Evolutionary conservation across 2,329 filamentous ascomycete genomes (phyloP).

Genomic region (Simplicillium sp.): DNA sequence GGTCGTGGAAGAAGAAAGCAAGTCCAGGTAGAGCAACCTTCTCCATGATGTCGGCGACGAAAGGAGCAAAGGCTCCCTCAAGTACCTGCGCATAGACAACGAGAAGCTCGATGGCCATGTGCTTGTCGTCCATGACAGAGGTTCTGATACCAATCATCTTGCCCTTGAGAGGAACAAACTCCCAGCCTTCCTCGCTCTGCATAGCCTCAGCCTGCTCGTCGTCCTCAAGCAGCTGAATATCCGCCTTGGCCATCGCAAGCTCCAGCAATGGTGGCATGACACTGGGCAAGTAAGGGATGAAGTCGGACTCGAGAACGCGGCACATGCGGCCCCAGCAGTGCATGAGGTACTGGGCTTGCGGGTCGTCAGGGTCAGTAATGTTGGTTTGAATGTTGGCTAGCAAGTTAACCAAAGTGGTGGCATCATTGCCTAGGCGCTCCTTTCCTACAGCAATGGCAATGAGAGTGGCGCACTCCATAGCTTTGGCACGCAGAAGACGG

Average conservation of each 20-base stretch:
- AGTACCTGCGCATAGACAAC: constrained; percentile 95
- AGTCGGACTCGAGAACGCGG: constrained; percentile 80
- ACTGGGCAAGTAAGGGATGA: constrained; percentile 81
- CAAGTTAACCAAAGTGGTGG: constrained; percentile 76
- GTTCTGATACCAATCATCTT: constrained; percentile 99
- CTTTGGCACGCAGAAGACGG: constrained; percentile 83
- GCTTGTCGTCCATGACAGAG: constrained; percentile 93
- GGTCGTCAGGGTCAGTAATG: constrained; percentile 86
- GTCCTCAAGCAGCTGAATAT: constrained; percentile 91
- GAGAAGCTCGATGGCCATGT: constrained; percentile 98
- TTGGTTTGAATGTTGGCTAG: constrained; percentile 78
- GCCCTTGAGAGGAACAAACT: constrained; percentile 90
- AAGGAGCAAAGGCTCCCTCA: constrained; percentile 86
- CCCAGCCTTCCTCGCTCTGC: constrained; percentile 94
- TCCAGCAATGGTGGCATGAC: constrained; percentile 93
- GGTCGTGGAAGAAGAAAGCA: constrained; percentile 98
- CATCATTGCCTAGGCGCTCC: constrained; percentile 81
- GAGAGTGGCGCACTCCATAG: constrained; percentile 96
- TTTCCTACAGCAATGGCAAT: constrained; percentile 94
- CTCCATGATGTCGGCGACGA: constrained; percentile 88
- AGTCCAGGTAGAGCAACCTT: constrained; percentile 90
- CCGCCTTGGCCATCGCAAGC: constrained; percentile 87
- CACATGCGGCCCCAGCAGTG: constrained; percentile 99
- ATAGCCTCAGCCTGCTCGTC: constrained; percentile 89
- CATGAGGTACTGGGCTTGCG: constrained; percentile 91